Evolutionary conservation across 345 rosid species (phyloP).

Genomic region (Salix viminalis): DNA sequence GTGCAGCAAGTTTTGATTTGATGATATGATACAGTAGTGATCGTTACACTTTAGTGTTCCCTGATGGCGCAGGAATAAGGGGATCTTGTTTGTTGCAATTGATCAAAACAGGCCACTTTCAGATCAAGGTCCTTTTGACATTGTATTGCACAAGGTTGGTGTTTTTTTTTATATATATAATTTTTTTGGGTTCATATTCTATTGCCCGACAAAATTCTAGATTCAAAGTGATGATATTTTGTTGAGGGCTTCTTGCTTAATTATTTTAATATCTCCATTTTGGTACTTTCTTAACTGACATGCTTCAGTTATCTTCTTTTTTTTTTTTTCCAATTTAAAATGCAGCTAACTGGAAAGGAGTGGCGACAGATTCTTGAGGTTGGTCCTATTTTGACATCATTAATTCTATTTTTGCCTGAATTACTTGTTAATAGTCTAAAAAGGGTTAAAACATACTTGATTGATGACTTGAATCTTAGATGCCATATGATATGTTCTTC

Average conservation of each 20-base stretch:
- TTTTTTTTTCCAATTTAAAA: not conserved
- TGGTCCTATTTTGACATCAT: slow-evolving; percentile 15
- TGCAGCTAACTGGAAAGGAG: slow-evolving; percentile 62
- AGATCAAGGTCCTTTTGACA: slow-evolving; percentile 85
- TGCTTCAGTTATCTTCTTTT: not conserved
- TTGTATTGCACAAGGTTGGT: slow-evolving; percentile 70
- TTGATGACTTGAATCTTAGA: not conserved
- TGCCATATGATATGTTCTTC: slow-evolving; percentile 1
- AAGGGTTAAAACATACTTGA: not conserved
- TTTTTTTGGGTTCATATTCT: not conserved
- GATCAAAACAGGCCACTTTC: slow-evolving; percentile 64
- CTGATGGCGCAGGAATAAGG: slow-evolving; percentile 26
- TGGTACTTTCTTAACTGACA: not conserved
- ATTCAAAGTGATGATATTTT: not conserved
- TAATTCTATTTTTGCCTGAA: not conserved
- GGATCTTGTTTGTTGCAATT: slow-evolving; percentile 67
- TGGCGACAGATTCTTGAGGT: slow-evolving; percentile 87
- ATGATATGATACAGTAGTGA: not conserved
- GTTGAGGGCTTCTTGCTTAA: not conserved
- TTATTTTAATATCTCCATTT: not conserved
- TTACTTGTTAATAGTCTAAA: not conserved
- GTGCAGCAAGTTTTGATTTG: not conserved
- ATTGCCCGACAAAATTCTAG: not conserved
- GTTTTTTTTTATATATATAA: not conserved
- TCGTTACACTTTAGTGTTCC: not conserved